Evolutionary conservation across 108 stramenopile species (phyloP).

Genomic region (Epithemia pelagica): DNA sequence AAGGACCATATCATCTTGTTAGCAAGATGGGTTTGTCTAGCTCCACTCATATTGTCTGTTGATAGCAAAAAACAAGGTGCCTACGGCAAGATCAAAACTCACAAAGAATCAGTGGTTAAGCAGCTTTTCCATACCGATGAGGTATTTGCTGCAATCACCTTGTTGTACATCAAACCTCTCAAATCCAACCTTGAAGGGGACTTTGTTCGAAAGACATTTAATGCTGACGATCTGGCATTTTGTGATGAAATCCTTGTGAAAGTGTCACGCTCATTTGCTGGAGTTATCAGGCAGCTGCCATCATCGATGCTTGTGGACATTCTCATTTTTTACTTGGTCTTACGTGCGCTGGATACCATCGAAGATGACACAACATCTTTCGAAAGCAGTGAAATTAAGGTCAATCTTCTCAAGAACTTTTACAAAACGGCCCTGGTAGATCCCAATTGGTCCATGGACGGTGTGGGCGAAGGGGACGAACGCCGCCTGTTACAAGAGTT

Average conservation of each 20-base stretch:
- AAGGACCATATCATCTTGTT: no score
- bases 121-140: conserved; percentile 89
- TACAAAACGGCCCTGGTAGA: conserved; percentile 82
- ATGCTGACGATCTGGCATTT: conserved; percentile 70
- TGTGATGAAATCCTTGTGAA: conserved; percentile 95
- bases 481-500: conserved; percentile 85
- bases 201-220: conserved; percentile 47
- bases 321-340: conserved; percentile 94
- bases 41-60: conserved; percentile 2
- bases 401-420: conserved; percentile 76
- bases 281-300: conserved; percentile 95
- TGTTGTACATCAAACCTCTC: conserved; percentile 72
- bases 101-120: conserved; percentile 77
- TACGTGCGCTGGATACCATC: conserved; percentile 96
- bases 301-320: conserved; percentile 79
- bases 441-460: conserved; percentile 78
- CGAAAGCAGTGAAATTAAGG: conserved; percentile 67
- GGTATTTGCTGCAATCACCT: conserved; percentile 73
- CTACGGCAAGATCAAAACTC: conserved; percentile 93
- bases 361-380: conserved; percentile 98
- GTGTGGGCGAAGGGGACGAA: conserved; percentile 96
- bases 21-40: background rate
- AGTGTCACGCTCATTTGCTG: conserved; percentile 95
- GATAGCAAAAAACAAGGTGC: conserved; percentile 95
- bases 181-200: conserved; percentile 67